Conservation (phyloP, 176 grass and related monocot species). For the Oryza longistaminata region DNA sequence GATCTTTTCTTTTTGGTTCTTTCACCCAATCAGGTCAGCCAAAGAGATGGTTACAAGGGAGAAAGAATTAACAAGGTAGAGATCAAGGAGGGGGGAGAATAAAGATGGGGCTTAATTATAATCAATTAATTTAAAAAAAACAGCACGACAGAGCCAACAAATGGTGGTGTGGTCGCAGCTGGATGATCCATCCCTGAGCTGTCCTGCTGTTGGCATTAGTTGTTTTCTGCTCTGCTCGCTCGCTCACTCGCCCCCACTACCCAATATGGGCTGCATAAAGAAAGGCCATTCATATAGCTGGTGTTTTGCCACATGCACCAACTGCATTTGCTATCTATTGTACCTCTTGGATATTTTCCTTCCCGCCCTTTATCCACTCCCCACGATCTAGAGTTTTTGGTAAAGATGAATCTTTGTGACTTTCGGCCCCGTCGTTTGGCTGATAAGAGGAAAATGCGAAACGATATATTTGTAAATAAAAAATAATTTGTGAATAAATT, state of each 20-base stretch:
- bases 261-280: conserved; percentile 26
- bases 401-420: neutral
- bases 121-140: conserved; percentile 1
- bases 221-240: conserved; percentile 27
- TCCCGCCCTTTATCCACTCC: neutral
- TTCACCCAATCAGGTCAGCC: conserved; percentile 14
- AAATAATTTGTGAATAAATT: too few species aligned
- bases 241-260: conserved; percentile 33
- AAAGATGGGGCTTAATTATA: neutral
- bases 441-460: too few species aligned
- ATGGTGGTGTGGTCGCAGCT: conserved; percentile 50
- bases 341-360: neutral
- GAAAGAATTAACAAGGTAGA: neutral
- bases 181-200: conserved; percentile 46
- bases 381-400: neutral
- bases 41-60: neutral
- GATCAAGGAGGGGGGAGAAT: neutral
- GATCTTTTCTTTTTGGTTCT: neutral
- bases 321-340: neutral
- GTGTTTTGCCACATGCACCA: neutral
- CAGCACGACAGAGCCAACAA: conserved; percentile 29
- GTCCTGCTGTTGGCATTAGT: conserved; percentile 50
- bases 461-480: too few species aligned
- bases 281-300: neutral
- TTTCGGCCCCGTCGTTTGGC: too few species aligned